A percentile compares a stretch with the other conserved stretches of the same genome.
phyloP scores from a whole-genome alignment of 768 basidiomycete species.

The Gloeopeniophorella convolvens region DNA sequence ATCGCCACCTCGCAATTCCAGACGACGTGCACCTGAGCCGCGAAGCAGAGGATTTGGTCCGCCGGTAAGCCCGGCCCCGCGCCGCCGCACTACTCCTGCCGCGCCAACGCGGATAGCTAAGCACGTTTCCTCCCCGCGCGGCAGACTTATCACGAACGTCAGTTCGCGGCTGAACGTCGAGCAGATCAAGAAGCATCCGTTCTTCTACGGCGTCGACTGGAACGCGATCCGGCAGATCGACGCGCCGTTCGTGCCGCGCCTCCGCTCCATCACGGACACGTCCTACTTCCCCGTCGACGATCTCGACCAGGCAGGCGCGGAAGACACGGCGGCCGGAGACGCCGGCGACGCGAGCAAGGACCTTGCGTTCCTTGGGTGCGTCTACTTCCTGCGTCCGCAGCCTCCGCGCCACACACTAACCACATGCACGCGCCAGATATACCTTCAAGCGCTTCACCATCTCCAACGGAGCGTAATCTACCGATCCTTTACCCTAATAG shows the following conservation, averaged over 20 bases:
- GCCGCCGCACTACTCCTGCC: neutral
- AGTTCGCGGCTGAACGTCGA: slow-evolving; percentile 76
- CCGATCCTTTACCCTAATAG: neutral
- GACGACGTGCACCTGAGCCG: slow-evolving; percentile 90
- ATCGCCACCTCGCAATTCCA: slow-evolving; percentile 77
- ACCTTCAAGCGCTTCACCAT: slow-evolving; percentile 74
- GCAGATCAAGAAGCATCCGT: slow-evolving; percentile 85
- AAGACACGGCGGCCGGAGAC: slow-evolving; percentile 37
- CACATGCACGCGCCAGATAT: slow-evolving; percentile 42
- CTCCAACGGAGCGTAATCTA: slow-evolving; percentile 48
- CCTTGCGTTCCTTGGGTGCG: slow-evolving; percentile 52
- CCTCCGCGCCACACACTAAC: neutral
- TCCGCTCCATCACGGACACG: slow-evolving; percentile 90
- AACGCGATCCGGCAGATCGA: slow-evolving; percentile 78
- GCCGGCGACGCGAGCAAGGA: slow-evolving; percentile 43
- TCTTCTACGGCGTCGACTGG: slow-evolving; percentile 98
- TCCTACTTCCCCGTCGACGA: slow-evolving; percentile 98
- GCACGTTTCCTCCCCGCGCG: too few relatives aligned
- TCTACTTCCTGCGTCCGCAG: neutral
- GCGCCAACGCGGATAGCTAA: slow-evolving; percentile 3
- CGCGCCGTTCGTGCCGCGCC: slow-evolving; percentile 92
- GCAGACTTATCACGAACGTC: slow-evolving; percentile 75
- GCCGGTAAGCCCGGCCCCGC: slow-evolving; percentile 46
- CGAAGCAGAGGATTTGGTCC: slow-evolving; percentile 86
- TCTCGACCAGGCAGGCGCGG: slow-evolving; percentile 61